Evolutionary conservation across 345 rosid genomes (phyloP).

Genomic region (Bretschneidera sinensis): DNA sequence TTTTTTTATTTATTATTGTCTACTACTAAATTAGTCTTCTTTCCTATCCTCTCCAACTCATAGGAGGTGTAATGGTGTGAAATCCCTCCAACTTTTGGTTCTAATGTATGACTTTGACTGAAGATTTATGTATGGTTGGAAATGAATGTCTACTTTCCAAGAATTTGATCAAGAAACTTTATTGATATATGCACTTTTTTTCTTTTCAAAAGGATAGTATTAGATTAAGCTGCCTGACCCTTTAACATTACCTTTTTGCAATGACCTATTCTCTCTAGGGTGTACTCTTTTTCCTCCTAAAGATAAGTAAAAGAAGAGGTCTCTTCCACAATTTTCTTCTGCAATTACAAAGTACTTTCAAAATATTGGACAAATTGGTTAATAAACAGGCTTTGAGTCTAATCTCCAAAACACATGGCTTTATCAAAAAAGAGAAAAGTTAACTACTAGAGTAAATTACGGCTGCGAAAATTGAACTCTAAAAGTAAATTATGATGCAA

Average conservation of each 20-base stretch:
- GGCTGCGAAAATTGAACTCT: too few species aligned
- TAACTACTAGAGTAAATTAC: too few species aligned
- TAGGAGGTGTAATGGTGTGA: slow-evolving; percentile 4
- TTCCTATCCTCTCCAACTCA: not conserved
- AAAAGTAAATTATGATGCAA: too few species aligned
- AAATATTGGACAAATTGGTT: too few species aligned
- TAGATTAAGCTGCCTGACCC: not conserved
- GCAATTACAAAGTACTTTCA: too few species aligned
- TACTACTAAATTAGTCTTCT: not conserved
- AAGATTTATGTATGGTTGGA: slow-evolving; percentile 3
- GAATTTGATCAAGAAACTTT: not conserved
- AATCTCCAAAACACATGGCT: too few species aligned
- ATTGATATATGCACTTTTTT: not conserved
- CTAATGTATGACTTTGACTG: slow-evolving; percentile 12
- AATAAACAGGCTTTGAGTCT: too few species aligned
- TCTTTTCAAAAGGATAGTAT: not conserved
- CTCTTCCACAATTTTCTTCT: not conserved
- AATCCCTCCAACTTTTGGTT: slow-evolving; percentile 19
- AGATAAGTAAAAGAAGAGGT: not conserved
- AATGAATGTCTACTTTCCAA: not conserved
- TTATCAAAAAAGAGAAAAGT: too few species aligned
- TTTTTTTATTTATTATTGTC: not conserved
- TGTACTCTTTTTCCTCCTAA: not conserved
- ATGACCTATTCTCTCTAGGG: too few species aligned
- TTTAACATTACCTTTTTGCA: slow-evolving; percentile 8